Conservation (phyloP, 2,329 filamentous ascomycete species). For the Fonsecaea monophora region DNA sequence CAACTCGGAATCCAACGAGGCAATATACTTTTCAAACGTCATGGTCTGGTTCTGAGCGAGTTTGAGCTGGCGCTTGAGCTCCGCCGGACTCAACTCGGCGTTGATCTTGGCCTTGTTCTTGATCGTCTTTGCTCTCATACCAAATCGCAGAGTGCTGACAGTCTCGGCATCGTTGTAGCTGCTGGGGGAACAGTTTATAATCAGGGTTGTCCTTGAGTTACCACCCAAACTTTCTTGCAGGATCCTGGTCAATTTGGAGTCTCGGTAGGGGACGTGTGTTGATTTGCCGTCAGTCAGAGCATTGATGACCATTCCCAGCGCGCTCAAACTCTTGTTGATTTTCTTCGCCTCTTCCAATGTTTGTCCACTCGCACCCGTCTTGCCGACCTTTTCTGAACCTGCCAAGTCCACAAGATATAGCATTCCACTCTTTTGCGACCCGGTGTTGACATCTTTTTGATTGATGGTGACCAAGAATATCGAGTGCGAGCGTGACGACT, state of each 20-base stretch:
- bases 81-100: slow-evolving; percentile 91
- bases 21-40: slow-evolving; percentile 86
- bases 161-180: slow-evolving; percentile 98
- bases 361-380: slow-evolving; percentile 96
- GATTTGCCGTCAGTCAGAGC: slow-evolving; percentile 96
- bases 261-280: slow-evolving; percentile 92
- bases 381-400: slow-evolving; percentile 97
- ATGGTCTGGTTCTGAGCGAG: slow-evolving; percentile 90
- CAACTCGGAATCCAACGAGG: slow-evolving; percentile 82
- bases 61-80: slow-evolving; percentile 90
- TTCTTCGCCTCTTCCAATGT: slow-evolving; percentile 99
- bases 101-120: slow-evolving; percentile 99
- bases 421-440: slow-evolving; percentile 93
- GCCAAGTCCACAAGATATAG: slow-evolving; percentile 97
- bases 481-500: slow-evolving; percentile 96
- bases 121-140: slow-evolving; percentile 95
- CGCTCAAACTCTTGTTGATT: slow-evolving; percentile 99
- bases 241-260: slow-evolving; percentile 96
- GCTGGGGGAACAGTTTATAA: slow-evolving; percentile 98
- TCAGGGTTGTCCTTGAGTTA: slow-evolving; percentile 96
- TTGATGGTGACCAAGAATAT: slow-evolving; percentile 97
- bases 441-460: slow-evolving; percentile 96
- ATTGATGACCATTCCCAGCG: slow-evolving; percentile 99
- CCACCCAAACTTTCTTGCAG: slow-evolving; percentile 96
- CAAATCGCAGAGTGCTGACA: slow-evolving; percentile 87